Evolutionary conservation across 2,329 filamentous ascomycete genomes (phyloP).

Genomic region (Colletotrichum australisinense): DNA sequence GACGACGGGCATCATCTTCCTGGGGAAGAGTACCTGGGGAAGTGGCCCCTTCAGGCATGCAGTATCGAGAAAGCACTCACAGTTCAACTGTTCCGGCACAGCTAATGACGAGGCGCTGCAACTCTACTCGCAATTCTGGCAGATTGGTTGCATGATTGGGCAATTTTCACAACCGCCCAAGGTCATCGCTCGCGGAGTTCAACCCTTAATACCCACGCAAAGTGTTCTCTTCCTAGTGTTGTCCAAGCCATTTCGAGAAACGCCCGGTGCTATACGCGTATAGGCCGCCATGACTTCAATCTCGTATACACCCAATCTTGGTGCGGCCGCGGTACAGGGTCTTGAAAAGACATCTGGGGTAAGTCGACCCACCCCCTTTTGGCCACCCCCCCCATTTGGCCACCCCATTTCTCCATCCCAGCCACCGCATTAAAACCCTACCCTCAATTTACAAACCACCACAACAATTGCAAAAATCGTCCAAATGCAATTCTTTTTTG

Average conservation of each 20-base stretch:
- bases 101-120: no score
- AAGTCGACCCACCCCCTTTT: no score
- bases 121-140: no score
- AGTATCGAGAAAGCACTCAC: neutral
- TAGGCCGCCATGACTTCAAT: neutral
- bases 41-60: neutral
- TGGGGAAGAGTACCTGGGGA: neutral
- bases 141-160: neutral
- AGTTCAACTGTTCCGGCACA: neutral
- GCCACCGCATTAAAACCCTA: no score
- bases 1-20: neutral
- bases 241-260: neutral
- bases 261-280: neutral
- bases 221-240: neutral
- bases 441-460: no score
- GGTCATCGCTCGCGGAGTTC: no score
- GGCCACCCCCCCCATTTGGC: no score
- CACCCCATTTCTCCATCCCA: no score
- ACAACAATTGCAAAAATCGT: no score
- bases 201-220: neutral
- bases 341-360: neutral
- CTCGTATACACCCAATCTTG: neutral
- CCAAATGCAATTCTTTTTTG: no score
- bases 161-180: neutral
- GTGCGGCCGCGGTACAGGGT: neutral